Conservation (phyloP, 345 rosid species). For the Dovyalis caffra region DNA sequence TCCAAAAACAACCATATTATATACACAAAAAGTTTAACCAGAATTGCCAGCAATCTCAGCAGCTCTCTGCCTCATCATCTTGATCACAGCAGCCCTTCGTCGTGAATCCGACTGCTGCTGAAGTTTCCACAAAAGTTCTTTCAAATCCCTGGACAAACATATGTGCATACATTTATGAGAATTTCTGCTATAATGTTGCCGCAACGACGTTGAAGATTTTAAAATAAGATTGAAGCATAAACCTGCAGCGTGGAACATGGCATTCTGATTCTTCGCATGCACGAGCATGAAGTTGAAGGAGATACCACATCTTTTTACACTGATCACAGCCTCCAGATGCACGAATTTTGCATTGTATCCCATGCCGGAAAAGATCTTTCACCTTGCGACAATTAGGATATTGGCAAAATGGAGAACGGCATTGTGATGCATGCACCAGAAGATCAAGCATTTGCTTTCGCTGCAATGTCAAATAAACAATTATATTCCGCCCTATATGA, state of each 20-base stretch:
- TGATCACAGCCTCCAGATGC: constrained; percentile 93
- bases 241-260: constrained; percentile 98
- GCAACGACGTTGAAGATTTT: not conserved
- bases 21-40: constrained; percentile 52
- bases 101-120: constrained; percentile 97
- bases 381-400: constrained; percentile 98
- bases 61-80: constrained; percentile 99
- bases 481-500: constrained; percentile 1
- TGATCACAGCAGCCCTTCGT: constrained; percentile 99
- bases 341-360: constrained; percentile 80
- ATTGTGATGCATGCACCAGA: constrained; percentile 94
- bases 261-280: constrained; percentile 97
- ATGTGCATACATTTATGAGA: not conserved
- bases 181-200: not conserved
- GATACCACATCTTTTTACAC: constrained; percentile 99
- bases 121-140: constrained; percentile 88
- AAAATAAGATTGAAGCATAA: constrained; percentile 12
- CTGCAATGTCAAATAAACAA: constrained; percentile 47
- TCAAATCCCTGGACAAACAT: constrained; percentile 70
- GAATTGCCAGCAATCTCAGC: constrained; percentile 93
- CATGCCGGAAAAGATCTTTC: constrained; percentile 95
- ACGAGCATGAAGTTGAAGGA: constrained; percentile 94
- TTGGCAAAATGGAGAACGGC: constrained; percentile 77
- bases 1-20: constrained; percentile 27
- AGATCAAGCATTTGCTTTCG: constrained; percentile 98